Conservation (phyloP, 1,284 basidiomycete species). For the Cryptococcus neoformans region DNA sequence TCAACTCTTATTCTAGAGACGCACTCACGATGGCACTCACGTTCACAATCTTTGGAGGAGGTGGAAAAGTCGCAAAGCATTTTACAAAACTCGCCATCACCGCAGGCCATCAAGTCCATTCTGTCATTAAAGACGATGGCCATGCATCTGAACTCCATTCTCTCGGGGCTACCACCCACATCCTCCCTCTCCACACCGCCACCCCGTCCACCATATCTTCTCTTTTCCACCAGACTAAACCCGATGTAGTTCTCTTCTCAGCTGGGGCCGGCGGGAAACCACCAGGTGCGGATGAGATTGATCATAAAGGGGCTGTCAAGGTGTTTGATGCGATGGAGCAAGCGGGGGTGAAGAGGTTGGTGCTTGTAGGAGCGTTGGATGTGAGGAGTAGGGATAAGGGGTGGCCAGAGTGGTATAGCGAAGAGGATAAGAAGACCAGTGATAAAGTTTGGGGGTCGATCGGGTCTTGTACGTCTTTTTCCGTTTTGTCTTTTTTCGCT, state of each 20-base stretch:
- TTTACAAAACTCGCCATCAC: constrained; percentile 55
- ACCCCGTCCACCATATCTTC: constrained; percentile 54
- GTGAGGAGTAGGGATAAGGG: constrained; percentile 53
- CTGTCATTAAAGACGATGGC: constrained; percentile 57
- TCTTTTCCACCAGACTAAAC: constrained; percentile 55
- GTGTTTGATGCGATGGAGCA: constrained; percentile 67
- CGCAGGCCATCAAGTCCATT: constrained; percentile 54
- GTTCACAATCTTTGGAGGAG: constrained; percentile 45
- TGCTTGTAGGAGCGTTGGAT: constrained; percentile 67
- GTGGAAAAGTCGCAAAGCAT: constrained; percentile 55
- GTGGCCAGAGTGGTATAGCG: constrained; percentile 56
- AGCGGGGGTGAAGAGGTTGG: constrained; percentile 49
- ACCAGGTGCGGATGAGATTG: constrained; percentile 64
- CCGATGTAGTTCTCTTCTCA: constrained; percentile 60
- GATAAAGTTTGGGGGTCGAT: constrained; percentile 49
- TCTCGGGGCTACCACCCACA: constrained; percentile 55
- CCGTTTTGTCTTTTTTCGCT: not conserved
- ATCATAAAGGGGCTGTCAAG: constrained; percentile 68
- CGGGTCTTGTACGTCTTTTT: constrained; percentile 30
- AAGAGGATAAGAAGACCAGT: constrained; percentile 50
- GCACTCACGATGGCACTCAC: constrained; percentile 7
- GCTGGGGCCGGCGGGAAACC: constrained; percentile 67
- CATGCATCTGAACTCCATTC: constrained; percentile 53
- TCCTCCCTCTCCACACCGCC: constrained; percentile 62
- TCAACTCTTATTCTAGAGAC: too few species aligned